Evolutionary conservation across 2,329 filamentous ascomycete species (phyloP), one percentile per base, ranked within the genome.

Genomic region (Diplodia sapinea): DNA sequence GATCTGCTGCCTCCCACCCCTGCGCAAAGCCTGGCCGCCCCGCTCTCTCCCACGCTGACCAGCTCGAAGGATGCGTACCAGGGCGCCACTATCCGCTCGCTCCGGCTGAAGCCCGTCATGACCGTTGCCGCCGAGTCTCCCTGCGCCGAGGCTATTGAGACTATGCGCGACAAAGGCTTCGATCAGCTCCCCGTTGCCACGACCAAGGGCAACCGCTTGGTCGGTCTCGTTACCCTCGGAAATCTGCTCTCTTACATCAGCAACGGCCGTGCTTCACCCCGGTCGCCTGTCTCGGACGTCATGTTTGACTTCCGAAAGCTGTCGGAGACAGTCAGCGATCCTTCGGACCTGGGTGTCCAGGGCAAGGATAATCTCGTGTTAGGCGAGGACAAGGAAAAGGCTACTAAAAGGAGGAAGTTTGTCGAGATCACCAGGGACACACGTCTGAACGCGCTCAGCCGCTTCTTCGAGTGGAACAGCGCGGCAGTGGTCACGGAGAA

Each of bases 381-480:
- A 12, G 54, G 33, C 13, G 66, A 68, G 40, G 57, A 68, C 50
- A 68, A 68, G 66, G 57, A 68, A 11, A 63, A 66, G 51, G 63
- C 49, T 1, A 71, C 23, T 29, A 66, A 69, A 36, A 71, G 79
- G 26, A 85, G 89, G 68, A 89, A 91, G 76, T 99, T 97, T 80
- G 91, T 98, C 62, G 91, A 98, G 81, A 97, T 99, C 76, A 98
- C 95, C 7, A 84, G 91, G 77, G 92, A 97, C 72, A 99, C 95
- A 1, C 91, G 91, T 3, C 84, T 99, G 49, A 87, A 86, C 56
- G 89, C 91, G 54, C 85, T 99, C 65, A 94, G 93, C 83, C 89
- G 91, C 75, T 99, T 99, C 82, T 93, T 98, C 71, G 93, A 98
- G 82, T 98, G 95, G 93, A 98, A 99, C 81, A 95, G 91, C 72